Base-by-base conservation (phyloP, 2,329 filamentous ascomycete genomes). In the Ambrosiella beaveri region DNA sequence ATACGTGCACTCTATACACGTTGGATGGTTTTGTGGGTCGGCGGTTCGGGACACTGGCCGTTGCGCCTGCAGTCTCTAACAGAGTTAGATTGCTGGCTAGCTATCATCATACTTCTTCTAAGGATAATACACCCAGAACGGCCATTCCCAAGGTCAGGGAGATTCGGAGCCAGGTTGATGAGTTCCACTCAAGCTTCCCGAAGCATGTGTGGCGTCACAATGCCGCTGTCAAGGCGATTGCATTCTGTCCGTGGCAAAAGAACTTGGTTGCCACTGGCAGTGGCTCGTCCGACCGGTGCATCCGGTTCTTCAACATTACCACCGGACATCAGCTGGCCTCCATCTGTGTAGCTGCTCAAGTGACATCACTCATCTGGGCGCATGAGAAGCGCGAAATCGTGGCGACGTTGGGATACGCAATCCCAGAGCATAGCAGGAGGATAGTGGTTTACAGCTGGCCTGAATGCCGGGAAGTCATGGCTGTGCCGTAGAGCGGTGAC, bases 381-480 rank as follows among this genome's bases (percentile, higher is more conserved):
- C 85, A 78, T 36, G 91, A 83, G 9, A 79, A 86, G 9, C 82
- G 86, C 41, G 93, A 97, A 68, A 93, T 98, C 62, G 87, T 81
- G 0, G 93, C 89, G 1, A 96, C 91, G 0, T 96, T 98, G 70
- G 91, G 93, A 3, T 97, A 94, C 66, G 82, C 90, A 2, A 85
- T 95, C 64, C 89, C 91, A 0, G 87, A 95, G 47, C 93, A 98
- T 66, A 81, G 86, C 0, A 87, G 85, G 64, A 83, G 93, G 17
- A 87, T 98, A 63, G 93, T 89, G 1, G 84, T 97, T 7, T 98
- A 96, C 70, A 85, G 85, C 51, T 97, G 93, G 93, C 93, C 93
- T 0, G 85, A 86, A 58, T 97, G 93, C 69, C 80, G 81, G 63
- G 87, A 93, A 66, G 79, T 96, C 1, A 85, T 88, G 9, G 84